Base-by-base conservation (phyloP, 2,329 filamentous ascomycete genomes). In the Ilyonectria destructans region DNA sequence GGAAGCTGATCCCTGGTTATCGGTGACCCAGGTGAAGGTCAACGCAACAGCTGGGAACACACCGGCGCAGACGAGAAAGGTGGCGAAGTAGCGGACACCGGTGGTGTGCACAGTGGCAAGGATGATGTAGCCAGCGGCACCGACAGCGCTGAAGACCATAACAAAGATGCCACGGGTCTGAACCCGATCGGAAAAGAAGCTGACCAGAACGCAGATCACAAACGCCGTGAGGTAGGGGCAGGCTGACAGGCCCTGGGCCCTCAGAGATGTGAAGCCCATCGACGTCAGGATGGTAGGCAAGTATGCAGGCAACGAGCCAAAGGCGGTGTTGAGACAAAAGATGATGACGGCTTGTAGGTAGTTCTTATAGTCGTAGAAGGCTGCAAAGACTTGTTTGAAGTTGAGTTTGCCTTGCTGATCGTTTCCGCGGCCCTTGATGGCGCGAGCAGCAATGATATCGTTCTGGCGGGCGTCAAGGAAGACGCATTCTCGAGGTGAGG, bases 221-320 rank as follows among this genome's bases (percentile, higher is more conserved):
- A 92, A 93, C 1, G 91, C 86, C 17, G 92, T 79, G 72, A 94
- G 89, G 78, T 92, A 93, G 0, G 92, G 91, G 1, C 92, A 92
- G 0, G 91, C 91, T 1, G 91, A 91, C 13, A 95, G 85, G 1
- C 92, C 92, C 79, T 95, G 92, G 0, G 92, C 90, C 65, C 90
- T 84, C 68, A 93, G 86, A 15, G 86, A 82, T 0, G 86, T 87
- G 80, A 91, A 94, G 10, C 92, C 92, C 89, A 94, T 92, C 62
- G 88, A 84, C 56, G 85, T 80, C 15, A 92, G 81, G 70, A 92
- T 90, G 2, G 88, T 87, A 0, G 90, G 90, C 2, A 92, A 83
- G 73, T 91, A 92, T 2, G 91, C 88, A 0, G 90, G 89, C 4
- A 92, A 83, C 2, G 71, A 69, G 6, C 73, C 69, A 31, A 76